phyloP scores from a whole-genome alignment of 208 protist species.

The Tetramitus jugosus region DNA sequence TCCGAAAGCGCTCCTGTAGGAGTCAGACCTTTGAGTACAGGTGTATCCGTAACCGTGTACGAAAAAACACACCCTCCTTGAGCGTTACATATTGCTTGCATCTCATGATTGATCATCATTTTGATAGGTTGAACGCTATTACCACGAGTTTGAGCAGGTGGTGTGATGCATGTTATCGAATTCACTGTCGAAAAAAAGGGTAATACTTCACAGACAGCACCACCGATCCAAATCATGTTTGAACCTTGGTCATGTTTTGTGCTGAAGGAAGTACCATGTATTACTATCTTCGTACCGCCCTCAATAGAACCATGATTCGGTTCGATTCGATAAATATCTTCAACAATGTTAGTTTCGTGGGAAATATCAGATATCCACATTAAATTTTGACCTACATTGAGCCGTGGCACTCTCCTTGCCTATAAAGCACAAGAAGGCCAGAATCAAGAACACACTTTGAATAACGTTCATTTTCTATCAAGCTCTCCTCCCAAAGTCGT shows the following conservation, averaged over 20 bases:
- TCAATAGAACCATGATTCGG: background rate
- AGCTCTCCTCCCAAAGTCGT: no score
- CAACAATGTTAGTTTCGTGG: no score
- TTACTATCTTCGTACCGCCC: background rate
- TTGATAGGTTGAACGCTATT: background rate
- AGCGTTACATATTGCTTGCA: background rate
- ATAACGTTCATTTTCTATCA: no score
- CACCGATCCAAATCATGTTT: background rate
- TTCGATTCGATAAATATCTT: background rate
- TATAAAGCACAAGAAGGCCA: no score
- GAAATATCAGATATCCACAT: no score
- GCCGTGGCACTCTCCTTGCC: no score
- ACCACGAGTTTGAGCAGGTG: background rate
- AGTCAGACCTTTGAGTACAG: background rate
- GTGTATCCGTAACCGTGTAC: background rate
- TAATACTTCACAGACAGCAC: background rate
- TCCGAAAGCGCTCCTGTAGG: background rate
- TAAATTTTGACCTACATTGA: no score
- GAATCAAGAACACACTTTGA: no score
- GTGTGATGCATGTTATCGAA: background rate
- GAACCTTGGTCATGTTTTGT: background rate
- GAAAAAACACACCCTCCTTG: background rate
- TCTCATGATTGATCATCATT: background rate
- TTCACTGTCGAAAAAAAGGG: background rate
- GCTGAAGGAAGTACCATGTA: background rate